Evolutionary conservation across 2,329 filamentous ascomycete genomes (phyloP), one percentile per base, ranked within the genome.

Genomic region (Penicillium sp.): DNA sequence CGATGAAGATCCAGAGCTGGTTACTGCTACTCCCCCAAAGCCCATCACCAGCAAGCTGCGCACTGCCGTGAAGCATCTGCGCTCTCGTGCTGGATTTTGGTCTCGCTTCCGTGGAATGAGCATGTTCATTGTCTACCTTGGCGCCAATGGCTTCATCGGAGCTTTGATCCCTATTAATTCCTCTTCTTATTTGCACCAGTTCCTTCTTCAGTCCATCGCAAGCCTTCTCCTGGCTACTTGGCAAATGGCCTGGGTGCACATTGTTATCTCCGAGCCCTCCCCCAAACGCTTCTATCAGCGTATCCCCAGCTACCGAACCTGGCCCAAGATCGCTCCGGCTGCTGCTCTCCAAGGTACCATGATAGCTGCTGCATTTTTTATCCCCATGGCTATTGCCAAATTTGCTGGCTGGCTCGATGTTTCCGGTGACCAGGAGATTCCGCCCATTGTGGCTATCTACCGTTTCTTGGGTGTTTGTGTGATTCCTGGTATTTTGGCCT

Each of bases 191-290:
- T 61, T 86, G 50, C 67, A 75, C 60, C 60, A 74, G 65, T 69
- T 76, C 26, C 36, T 89, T 51, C 77, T 78, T 50, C 79, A 79
- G 49, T 79, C 87, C 46, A 53, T 88, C 39, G 78, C 84, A 26
- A 79, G 82, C 47, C 71, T 93, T 19, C 71, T 82, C 18, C 77
- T 89, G 30, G 82, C 87, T 35, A 88, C 88, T 66, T 72, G 93
- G 55, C 82, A 84, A 70, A 83, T 92, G 62, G 82, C 84, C 49
- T 96, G 91, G 91, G 89, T 91, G 3, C 91, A 96, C 72, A 86
- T 89, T 65, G 84, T 96, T 69, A 91, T 97, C 68, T 86, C 90
- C 2, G 79, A 84, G 49, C 84, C 85, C 5, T 86, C 82, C 53
- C 68, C 78, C 44, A 81, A 83, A 70, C 76, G 76, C 62, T 91